Evolutionary conservation across 1,284 basidiomycete genomes (phyloP).

Genomic region (Irpex sp.): DNA sequence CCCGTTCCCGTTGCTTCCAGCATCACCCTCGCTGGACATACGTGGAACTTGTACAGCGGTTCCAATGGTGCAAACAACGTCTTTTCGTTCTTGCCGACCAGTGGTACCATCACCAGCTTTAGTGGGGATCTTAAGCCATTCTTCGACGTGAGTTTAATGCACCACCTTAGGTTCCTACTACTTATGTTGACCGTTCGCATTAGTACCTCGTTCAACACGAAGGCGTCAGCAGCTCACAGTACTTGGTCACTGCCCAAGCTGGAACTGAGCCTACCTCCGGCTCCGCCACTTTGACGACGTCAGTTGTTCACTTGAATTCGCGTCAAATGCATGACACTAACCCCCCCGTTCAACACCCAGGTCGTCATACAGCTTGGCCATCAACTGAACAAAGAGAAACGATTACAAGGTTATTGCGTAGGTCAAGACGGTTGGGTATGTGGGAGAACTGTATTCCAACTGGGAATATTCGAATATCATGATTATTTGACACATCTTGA

Average conservation of each 20-base stretch:
- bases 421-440: neutral
- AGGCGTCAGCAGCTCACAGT: slow-evolving; percentile 44
- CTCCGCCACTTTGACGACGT: slow-evolving; percentile 52
- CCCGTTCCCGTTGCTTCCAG: slow-evolving; percentile 43
- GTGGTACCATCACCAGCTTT: slow-evolving; percentile 46
- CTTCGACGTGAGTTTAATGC: slow-evolving; percentile 37
- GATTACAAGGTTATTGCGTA: neutral
- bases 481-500: too few species aligned
- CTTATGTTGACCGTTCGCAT: neutral
- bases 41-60: slow-evolving; percentile 59
- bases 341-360: slow-evolving; percentile 22
- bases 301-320: slow-evolving; percentile 15
- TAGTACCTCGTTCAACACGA: slow-evolving; percentile 51
- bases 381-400: slow-evolving; percentile 27
- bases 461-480: too few species aligned
- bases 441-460: too few species aligned
- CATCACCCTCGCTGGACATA: slow-evolving; percentile 44
- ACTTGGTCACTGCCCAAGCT: slow-evolving; percentile 50
- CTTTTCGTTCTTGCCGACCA: slow-evolving; percentile 57
- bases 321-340: neutral
- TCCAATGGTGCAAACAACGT: slow-evolving; percentile 58
- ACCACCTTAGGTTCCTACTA: neutral
- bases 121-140: slow-evolving; percentile 53
- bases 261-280: slow-evolving; percentile 57
- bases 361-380: slow-evolving; percentile 37